phyloP scores from a whole-genome alignment of 768 basidiomycete species.

The Rhizopogon vinicolor region DNA sequence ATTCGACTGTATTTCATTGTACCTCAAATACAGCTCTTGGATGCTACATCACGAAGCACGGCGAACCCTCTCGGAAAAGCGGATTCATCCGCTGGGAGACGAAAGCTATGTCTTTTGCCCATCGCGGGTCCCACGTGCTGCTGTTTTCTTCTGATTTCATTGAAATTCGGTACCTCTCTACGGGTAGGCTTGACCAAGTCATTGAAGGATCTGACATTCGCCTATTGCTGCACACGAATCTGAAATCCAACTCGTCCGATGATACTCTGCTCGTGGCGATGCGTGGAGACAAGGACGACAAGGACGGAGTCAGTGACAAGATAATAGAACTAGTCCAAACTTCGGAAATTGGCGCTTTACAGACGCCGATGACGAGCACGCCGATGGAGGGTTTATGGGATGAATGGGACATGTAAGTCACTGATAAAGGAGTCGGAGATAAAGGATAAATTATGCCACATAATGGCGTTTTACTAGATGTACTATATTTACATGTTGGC shows the following conservation, averaged over 20 bases:
- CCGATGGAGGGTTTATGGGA: slow-evolving; percentile 45
- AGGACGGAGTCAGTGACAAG: slow-evolving; percentile 53
- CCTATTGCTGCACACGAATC: slow-evolving; percentile 42
- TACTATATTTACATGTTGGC: slow-evolving; percentile 8
- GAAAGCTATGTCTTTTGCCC: slow-evolving; percentile 55
- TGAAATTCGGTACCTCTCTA: slow-evolving; percentile 63
- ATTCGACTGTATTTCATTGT: background rate
- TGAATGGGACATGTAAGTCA: slow-evolving; percentile 64
- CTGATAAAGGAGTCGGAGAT: background rate
- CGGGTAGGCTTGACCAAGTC: slow-evolving; percentile 76
- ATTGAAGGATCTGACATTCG: slow-evolving; percentile 71
- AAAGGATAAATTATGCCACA: slow-evolving; percentile 11
- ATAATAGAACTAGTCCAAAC: slow-evolving; percentile 71
- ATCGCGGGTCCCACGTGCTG: slow-evolving; percentile 59
- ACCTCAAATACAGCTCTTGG: slow-evolving; percentile 52
- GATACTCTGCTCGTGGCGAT: slow-evolving; percentile 59
- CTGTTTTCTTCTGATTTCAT: slow-evolving; percentile 74
- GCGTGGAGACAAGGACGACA: slow-evolving; percentile 55
- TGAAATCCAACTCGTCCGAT: slow-evolving; percentile 18
- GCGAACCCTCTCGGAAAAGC: slow-evolving; percentile 54
- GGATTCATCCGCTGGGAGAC: slow-evolving; percentile 79
- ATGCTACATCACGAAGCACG: slow-evolving; percentile 70
- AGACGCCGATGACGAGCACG: slow-evolving; percentile 27
- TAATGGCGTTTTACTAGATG: slow-evolving; percentile 4
- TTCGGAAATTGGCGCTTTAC: slow-evolving; percentile 39